Evolutionary conservation across 2,329 filamentous ascomycete genomes (phyloP), one percentile per base, ranked within the genome.

Genomic region (Cordyceps farinosa): DNA sequence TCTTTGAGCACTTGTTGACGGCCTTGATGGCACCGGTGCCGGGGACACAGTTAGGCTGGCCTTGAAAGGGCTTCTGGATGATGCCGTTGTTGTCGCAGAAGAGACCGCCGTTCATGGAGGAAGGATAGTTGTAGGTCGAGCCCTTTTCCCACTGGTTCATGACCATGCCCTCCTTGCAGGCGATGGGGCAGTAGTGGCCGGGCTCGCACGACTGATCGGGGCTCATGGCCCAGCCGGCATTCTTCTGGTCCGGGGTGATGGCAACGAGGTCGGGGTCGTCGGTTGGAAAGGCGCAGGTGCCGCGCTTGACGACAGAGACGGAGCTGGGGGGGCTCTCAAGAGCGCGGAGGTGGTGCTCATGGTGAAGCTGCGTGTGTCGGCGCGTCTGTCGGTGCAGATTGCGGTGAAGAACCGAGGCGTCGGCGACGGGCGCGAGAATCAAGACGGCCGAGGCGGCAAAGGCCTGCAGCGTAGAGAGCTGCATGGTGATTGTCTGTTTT

Each of bases 171-270:
- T 90, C 74, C 64, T 87, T 88, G 73, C 90, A 93, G 60, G 90
- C 90, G 73, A 90, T 88, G 1, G 90, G 90, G 71, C 90, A 93
- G 75, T 89, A 92, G 67, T 74, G 84, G 64, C 86, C 89, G 5
- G 86, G 82, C 64, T 78, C 79, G 74, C 90, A 93, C 61, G 83
- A 73, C 72, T 90, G 84, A 73, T 93, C 87, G 4, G 90, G 90
- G 70, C 88, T 90, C 85, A 93, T 87, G 48, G 90, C 90, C 87
- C 90, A 94, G 65, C 90, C 90, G 56, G 80, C 88, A 76, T 94
- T 94, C 72, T 77, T 72, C 50, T 74, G 73, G 59, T 78, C 78
- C 5, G 89, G 89, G 10, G 89, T 90, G 59, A 94, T 82, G 15
- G 84, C 74, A 51, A 92, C 84, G 70, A 93, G 76, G 60, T 89